Base-by-base conservation (phyloP, 2,329 filamentous ascomycete species). In the Penicillium sp. region DNA sequence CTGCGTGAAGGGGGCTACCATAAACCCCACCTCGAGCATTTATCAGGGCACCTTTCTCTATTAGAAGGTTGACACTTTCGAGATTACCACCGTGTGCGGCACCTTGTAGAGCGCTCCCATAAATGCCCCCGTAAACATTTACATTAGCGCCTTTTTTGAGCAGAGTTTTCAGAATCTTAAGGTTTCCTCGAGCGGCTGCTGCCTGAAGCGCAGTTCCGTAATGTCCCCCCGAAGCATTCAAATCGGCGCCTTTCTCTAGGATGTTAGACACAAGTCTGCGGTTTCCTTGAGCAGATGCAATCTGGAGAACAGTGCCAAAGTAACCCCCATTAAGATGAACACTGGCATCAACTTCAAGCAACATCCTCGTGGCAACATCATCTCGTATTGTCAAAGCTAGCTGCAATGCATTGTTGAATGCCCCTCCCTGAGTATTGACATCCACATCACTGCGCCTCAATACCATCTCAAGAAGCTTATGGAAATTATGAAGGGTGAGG, bases 101-200 rank as follows among this genome's bases (percentile, higher is more conserved):
- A n/a, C 3, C 20, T 16, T 43, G 28, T 9, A 63, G 16, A 11
- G 54, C 52, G 20, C 30, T 53, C 4, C 48, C 26, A 75, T 68
- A 56, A 66, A 58, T 16, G 2, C 26, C 24, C 1, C 26, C 46
- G n/a, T 30, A 30, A 14, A 33, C 26, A 48, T 21, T 16, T 14
- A 33, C 46, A 3, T 48, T 14, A 18, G 46, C 46, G 14, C 46
- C n/a, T 33, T 24, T 48, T 20, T 48, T 11, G 30, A 48, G 26
- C n/a, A 48, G n/a, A 14, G 8, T 6, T 33, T 48, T 33, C 26
- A 48, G 3, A 4, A 33, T 20, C 3, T 7, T 5, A 21, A 33
- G 16, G 4, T 48, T 48, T 8, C 46, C 46, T 8, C 45, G 45
- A 47, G 45, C 30, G 12, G 47, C 26, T 38, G 47, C 47, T 49